Percentiles rank a stretch among this genome's conserved stretches.
Evolutionary conservation across 768 basidiomycete species (phyloP).

Genomic region (Mycena amicta): DNA sequence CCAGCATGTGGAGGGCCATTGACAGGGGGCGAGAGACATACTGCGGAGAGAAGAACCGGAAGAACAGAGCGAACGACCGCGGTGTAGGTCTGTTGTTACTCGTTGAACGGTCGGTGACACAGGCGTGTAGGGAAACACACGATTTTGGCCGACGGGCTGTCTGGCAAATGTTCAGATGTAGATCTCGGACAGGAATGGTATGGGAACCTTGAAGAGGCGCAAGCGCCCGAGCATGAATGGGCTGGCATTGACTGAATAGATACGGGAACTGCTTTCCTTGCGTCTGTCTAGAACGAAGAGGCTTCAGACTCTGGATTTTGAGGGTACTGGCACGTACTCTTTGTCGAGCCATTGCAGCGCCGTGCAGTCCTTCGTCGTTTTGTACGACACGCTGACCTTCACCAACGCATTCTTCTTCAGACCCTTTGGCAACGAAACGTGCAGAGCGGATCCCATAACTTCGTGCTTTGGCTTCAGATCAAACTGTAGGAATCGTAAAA

Average conservation of each 20-base stretch:
- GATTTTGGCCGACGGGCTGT: conserved; percentile 86
- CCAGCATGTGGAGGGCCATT: conserved; percentile 73
- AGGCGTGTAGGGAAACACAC: conserved; percentile 54
- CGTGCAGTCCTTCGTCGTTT: conserved; percentile 71
- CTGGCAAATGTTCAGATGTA: conserved; percentile 35
- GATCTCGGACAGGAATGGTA: not conserved
- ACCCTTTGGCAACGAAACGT: conserved; percentile 52
- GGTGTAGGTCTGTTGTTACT: conserved; percentile 66
- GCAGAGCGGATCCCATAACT: conserved; percentile 79
- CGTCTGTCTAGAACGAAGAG: conserved; percentile 67
- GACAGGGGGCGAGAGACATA: conserved; percentile 74
- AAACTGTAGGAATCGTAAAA: conserved; percentile 43
- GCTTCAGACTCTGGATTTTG: not conserved
- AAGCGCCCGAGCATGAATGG: conserved; percentile 83
- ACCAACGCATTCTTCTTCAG: conserved; percentile 49
- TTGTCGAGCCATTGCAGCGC: conserved; percentile 90
- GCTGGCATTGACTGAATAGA: conserved; percentile 92
- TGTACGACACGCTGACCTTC: conserved; percentile 62
- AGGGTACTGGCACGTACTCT: conserved; percentile 48
- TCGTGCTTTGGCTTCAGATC: conserved; percentile 57
- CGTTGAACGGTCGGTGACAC: not conserved
- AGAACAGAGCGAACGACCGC: conserved; percentile 77
- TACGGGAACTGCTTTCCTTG: conserved; percentile 85
- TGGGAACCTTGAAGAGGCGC: conserved; percentile 73
- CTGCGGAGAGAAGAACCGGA: conserved; percentile 85